These are phyloP conservation scores for Lonicera japonica DNA, from an alignment of 129 eudicot genomes.

Conservation along the genomic window DNA sequence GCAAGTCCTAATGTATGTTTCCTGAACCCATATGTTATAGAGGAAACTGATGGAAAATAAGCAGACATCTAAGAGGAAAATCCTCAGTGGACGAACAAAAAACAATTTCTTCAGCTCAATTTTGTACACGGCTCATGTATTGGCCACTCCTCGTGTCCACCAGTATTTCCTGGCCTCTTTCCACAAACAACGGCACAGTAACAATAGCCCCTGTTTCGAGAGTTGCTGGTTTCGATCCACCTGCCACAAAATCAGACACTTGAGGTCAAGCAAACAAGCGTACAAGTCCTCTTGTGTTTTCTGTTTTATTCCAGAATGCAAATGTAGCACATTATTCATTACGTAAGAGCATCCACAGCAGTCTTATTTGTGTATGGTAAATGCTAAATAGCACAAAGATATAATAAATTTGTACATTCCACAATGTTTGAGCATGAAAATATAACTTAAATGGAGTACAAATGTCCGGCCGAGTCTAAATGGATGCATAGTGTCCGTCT, in stretches of 20 bases:
- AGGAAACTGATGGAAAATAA: not conserved
- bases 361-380: too few relatives aligned
- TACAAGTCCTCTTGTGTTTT: not conserved
- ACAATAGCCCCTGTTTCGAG: slow-evolving; percentile 91
- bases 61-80: slow-evolving; percentile 10
- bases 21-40: too few relatives aligned
- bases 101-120: not conserved
- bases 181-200: slow-evolving; percentile 75
- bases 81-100: slow-evolving; percentile 7
- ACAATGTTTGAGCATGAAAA: too few relatives aligned
- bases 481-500: too few relatives aligned
- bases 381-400: too few relatives aligned
- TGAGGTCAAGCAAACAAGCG: not conserved
- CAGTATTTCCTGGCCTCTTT: slow-evolving; percentile 53
- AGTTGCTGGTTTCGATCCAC: slow-evolving; percentile 82
- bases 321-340: too few relatives aligned
- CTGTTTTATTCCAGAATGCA: too few relatives aligned
- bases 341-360: too few relatives aligned
- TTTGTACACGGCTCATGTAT: slow-evolving; percentile 70
- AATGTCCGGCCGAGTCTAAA: too few relatives aligned
- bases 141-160: slow-evolving; percentile 87
- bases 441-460: too few relatives aligned
- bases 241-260: slow-evolving; percentile 27
- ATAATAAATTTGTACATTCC: too few relatives aligned
- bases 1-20: too few relatives aligned